Conservation (phyloP, 1,139 yeast genomes). For the Protomyces inouyei region DNA sequence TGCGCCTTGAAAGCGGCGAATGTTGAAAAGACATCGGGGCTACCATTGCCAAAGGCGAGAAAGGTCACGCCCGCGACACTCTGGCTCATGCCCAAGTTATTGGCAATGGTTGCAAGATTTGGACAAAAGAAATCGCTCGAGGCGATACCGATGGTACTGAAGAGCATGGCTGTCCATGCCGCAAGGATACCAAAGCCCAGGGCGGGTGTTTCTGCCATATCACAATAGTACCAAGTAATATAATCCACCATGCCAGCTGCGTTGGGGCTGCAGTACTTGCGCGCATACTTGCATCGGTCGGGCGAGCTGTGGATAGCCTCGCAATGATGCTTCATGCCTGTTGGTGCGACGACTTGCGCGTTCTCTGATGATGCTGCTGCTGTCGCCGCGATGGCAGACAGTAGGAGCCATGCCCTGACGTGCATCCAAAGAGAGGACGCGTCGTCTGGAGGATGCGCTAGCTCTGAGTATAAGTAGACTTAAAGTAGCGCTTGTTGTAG, state of each 20-base stretch:
- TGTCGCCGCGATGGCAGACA: neutral
- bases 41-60: conserved; percentile 84
- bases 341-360: neutral
- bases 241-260: conserved; percentile 38
- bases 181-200: conserved; percentile 29
- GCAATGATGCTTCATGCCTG: conserved; percentile 28
- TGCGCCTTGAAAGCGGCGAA: conserved; percentile 69
- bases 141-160: conserved; percentile 62
- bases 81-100: conserved; percentile 59
- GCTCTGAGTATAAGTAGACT: no score
- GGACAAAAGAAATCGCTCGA: conserved; percentile 77
- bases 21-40: conserved; percentile 85
- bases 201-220: conserved; percentile 31
- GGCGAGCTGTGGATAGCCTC: conserved; percentile 31
- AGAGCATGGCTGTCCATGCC: conserved; percentile 45
- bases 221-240: conserved; percentile 39
- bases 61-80: conserved; percentile 81
- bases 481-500: no score
- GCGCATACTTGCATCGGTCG: conserved; percentile 40
- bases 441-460: no score
- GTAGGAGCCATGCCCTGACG: neutral
- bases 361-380: neutral
- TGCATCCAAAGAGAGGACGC: neutral
- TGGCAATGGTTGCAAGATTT: conserved; percentile 60
- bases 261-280: conserved; percentile 37